Evolutionary conservation across 108 stramenopile genomes (phyloP).

Genomic region (Nannochloropsis salina): DNA sequence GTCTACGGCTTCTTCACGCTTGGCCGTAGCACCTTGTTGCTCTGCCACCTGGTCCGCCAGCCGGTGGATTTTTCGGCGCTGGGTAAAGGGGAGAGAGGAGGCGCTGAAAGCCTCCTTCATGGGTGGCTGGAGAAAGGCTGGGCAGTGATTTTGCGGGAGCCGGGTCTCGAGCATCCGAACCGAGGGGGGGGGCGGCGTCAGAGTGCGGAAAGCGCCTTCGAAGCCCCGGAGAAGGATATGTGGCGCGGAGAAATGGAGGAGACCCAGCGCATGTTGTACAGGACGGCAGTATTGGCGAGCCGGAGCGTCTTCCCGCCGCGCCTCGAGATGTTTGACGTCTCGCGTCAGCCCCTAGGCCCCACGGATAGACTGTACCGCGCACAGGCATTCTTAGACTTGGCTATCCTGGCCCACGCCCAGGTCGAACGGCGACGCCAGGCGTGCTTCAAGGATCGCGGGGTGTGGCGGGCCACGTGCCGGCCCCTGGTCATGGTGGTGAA

Average conservation of each 20-base stretch:
- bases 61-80: not conserved
- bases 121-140: not conserved
- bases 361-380: not conserved
- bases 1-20: not conserved
- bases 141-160: not conserved
- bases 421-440: not conserved
- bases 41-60: not conserved
- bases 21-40: not conserved
- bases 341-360: not conserved
- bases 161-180: not conserved
- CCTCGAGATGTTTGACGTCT: not conserved
- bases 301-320: not conserved
- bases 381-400: not conserved
- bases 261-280: not conserved
- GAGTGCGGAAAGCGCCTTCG: not conserved
- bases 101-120: not conserved
- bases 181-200: not conserved
- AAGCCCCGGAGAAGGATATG: not conserved
- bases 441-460: not conserved
- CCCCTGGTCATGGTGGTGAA: not conserved
- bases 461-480: not conserved
- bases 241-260: not conserved
- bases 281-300: not conserved
- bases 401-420: not conserved
- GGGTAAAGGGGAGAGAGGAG: not conserved